phyloP scores from a whole-genome alignment of 2,329 filamentous ascomycete genomes.

The Arthrinium puccinioides region DNA sequence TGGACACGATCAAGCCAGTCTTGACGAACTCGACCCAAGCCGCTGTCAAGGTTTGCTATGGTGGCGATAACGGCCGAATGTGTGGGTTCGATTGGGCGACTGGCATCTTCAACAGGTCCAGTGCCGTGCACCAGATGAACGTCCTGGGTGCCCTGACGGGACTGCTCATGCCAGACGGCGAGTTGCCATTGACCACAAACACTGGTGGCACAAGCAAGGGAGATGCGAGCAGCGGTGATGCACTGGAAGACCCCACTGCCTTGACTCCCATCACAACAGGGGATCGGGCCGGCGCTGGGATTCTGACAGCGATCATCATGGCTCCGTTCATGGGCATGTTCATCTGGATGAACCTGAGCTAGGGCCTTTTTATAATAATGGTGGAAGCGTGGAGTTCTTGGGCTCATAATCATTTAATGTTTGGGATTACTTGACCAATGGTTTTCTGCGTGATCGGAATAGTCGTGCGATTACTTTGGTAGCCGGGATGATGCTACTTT shows the following conservation, averaged over 20 bases:
- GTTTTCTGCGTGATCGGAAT: no score
- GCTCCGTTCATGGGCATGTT: not conserved
- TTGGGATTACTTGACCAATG: no score
- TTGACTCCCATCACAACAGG: not conserved
- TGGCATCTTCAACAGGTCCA: slow-evolving; percentile 28
- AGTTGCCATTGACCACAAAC: slow-evolving; percentile 2
- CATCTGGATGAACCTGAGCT: slow-evolving; percentile 5
- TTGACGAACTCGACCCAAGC: slow-evolving; percentile 39
- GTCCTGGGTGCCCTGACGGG: slow-evolving; percentile 34
- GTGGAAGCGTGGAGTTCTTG: no score
- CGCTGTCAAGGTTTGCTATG: slow-evolving; percentile 41
- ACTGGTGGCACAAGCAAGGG: slow-evolving; percentile 5
- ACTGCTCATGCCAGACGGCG: slow-evolving; percentile 20
- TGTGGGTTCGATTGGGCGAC: slow-evolving; percentile 40
- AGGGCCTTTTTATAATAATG: no score
- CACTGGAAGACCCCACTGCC: not conserved
- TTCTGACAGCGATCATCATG: slow-evolving; percentile 1
- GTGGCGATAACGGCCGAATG: slow-evolving; percentile 27
- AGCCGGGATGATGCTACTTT: no score
- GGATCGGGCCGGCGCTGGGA: slow-evolving; percentile 1
- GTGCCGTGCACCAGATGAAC: slow-evolving; percentile 39
- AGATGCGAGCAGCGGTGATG: slow-evolving; percentile 1
- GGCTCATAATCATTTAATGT: no score
- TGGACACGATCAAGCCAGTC: slow-evolving; percentile 33
- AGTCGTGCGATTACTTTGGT: no score